Percentiles rank a stretch among this genome's conserved stretches.
phyloP scores from a whole-genome alignment of 1,284 basidiomycete species.

The Ganoderma multipileum region DNA sequence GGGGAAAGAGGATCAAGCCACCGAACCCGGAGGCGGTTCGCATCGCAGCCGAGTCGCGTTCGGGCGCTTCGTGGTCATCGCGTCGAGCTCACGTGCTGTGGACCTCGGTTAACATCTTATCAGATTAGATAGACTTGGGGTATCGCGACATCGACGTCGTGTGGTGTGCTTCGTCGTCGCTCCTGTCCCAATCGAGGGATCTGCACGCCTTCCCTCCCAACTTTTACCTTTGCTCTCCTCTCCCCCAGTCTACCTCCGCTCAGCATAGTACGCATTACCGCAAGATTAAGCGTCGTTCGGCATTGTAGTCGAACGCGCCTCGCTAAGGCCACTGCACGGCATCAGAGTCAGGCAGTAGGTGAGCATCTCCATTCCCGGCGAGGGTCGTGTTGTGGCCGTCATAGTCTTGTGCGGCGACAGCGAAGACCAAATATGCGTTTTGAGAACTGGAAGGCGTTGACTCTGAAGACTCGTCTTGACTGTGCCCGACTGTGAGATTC shows the following conservation, averaged over 20 bases:
- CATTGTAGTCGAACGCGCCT: no score
- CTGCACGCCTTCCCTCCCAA: conserved; percentile 18
- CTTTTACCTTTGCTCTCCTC: background rate
- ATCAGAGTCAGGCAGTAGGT: background rate
- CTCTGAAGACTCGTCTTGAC: background rate
- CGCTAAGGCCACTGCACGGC: background rate
- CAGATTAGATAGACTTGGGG: conserved; percentile 16
- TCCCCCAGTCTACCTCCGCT: background rate
- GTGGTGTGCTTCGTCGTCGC: conserved; percentile 28
- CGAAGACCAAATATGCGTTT: background rate
- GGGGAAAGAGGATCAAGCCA: background rate
- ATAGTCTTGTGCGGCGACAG: background rate
- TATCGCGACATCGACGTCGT: conserved; percentile 6
- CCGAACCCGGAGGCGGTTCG: background rate
- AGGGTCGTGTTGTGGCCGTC: background rate
- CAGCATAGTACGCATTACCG: background rate
- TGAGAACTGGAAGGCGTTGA: background rate
- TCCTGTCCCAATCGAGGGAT: conserved; percentile 27
- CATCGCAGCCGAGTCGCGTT: conserved; percentile 13
- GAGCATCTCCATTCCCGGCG: background rate
- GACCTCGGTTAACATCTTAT: conserved; percentile 15
- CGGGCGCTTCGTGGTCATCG: conserved; percentile 13
- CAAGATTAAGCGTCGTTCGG: background rate
- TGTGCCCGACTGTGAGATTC: background rate
- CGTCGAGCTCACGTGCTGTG: conserved; percentile 27